Percentiles rank a stretch among this genome's conserved stretches.
phyloP scores from a whole-genome alignment of 345 rosid genomes.

The Arabis alpina region DNA sequence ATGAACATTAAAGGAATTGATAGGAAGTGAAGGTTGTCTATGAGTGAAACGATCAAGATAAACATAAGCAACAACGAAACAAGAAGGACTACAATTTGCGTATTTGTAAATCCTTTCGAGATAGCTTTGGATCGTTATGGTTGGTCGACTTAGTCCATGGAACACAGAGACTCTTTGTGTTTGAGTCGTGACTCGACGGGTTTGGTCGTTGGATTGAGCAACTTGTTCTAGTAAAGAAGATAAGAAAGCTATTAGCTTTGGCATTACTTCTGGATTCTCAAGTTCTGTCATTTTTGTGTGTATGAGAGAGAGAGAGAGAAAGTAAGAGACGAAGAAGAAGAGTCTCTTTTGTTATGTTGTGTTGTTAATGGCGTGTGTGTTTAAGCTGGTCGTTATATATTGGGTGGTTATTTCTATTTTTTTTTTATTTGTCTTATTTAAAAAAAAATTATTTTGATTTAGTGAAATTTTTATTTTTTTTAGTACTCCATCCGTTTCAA shows the following conservation, averaged over 20 bases:
- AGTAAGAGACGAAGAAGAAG: slow-evolving; percentile 33
- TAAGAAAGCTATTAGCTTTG: slow-evolving; percentile 66
- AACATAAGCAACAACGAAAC: slow-evolving; percentile 85
- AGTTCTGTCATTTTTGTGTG: slow-evolving; percentile 60
- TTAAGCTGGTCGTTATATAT: slow-evolving; percentile 51
- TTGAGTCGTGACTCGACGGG: slow-evolving; percentile 41
- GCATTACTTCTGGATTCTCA: slow-evolving; percentile 67
- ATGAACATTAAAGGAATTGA: slow-evolving; percentile 84
- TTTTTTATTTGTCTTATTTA: neutral
- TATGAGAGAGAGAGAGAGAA: slow-evolving; percentile 14
- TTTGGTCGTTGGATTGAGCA: slow-evolving; percentile 70
- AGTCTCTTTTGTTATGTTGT: slow-evolving; percentile 25
- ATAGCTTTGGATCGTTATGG: slow-evolving; percentile 75
- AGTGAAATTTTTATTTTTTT: too few species aligned
- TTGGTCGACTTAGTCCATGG: slow-evolving; percentile 75
- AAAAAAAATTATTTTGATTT: too few species aligned
- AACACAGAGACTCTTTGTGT: slow-evolving; percentile 69
- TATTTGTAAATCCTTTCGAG: slow-evolving; percentile 83
- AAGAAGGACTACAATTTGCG: slow-evolving; percentile 88
- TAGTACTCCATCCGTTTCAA: too few species aligned
- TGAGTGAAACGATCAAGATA: slow-evolving; percentile 86
- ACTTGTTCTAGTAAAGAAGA: slow-evolving; percentile 73
- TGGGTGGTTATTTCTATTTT: slow-evolving; percentile 38
- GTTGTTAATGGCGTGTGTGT: slow-evolving; percentile 41
- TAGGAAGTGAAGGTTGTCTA: slow-evolving; percentile 72